Evolutionary conservation across 2,329 filamentous ascomycete species (phyloP).

Genomic region (Phaeoacremonium minimum): DNA sequence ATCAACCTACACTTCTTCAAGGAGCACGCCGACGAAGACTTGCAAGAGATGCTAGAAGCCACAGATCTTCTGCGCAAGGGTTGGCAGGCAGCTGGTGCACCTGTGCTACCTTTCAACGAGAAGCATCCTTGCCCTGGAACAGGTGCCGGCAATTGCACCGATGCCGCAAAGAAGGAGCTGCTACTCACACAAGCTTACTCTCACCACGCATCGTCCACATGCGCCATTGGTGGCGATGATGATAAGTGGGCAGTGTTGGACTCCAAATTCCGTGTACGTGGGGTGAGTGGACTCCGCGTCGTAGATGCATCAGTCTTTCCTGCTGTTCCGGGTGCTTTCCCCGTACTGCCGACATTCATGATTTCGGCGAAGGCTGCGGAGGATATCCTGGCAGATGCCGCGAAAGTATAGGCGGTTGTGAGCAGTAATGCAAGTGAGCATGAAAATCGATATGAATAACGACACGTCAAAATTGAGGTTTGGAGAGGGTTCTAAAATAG

Average conservation of each 20-base stretch:
- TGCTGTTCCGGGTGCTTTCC: constrained; percentile 33
- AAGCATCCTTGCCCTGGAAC: constrained; percentile 11
- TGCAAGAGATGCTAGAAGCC: constrained; percentile 18
- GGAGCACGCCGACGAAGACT: constrained; percentile 36
- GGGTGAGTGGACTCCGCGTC: constrained; percentile 45
- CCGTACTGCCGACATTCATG: constrained; percentile 48
- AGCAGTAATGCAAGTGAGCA: too few relatives aligned
- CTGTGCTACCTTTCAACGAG: constrained; percentile 11
- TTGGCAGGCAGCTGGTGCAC: constrained; percentile 7
- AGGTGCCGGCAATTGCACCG: constrained; percentile 10
- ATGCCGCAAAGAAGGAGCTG: constrained; percentile 10
- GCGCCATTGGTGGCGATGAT: constrained; percentile 43
- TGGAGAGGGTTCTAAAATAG: too few relatives aligned
- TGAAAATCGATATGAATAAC: too few relatives aligned
- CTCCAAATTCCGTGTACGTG: constrained; percentile 45
- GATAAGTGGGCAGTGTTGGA: constrained; percentile 51
- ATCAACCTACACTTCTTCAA: constrained; percentile 56
- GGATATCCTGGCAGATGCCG: constrained; percentile 5
- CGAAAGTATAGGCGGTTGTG: too few relatives aligned
- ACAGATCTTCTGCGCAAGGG: constrained; percentile 1
- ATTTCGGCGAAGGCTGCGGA: constrained; percentile 12
- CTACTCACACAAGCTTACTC: constrained; percentile 38
- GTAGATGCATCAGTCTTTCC: constrained; percentile 53
- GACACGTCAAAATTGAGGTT: too few relatives aligned
- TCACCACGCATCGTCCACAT: constrained; percentile 50